A percentile compares a stretch with the other conserved stretches of the same genome.
Evolutionary conservation across 768 basidiomycete species (phyloP).

Genomic region (Antrodiella citrinella): DNA sequence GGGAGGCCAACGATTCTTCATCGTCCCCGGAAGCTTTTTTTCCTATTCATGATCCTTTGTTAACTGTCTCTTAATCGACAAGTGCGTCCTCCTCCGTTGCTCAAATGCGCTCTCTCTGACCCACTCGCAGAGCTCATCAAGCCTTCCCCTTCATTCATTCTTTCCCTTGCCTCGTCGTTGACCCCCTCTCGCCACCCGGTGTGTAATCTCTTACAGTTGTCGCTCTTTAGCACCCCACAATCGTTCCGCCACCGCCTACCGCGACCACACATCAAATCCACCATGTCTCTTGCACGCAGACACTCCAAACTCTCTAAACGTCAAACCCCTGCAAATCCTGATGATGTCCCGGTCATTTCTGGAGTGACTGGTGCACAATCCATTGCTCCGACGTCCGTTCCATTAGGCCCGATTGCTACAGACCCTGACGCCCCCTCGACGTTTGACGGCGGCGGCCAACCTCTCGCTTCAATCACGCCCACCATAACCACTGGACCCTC

Average conservation of each 20-base stretch:
- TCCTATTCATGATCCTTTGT: not conserved
- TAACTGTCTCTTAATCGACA: not conserved
- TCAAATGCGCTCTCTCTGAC: not conserved
- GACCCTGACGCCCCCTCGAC: not conserved
- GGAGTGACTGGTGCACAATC: not conserved
- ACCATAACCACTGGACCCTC: conserved; percentile 1
- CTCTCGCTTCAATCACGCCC: not conserved
- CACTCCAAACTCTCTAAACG: conserved; percentile 9
- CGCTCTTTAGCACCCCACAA: conserved; percentile 5
- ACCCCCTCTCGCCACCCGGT: not conserved
- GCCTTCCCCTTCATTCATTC: conserved; percentile 1
- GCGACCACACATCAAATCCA: not conserved
- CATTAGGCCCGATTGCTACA: conserved; percentile 3
- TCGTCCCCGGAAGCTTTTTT: not conserved
- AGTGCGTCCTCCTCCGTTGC: not conserved
- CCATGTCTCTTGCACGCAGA: conserved; percentile 6
- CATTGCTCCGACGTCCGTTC: not conserved
- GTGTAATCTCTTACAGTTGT: conserved; percentile 16
- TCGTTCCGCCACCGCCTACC: not conserved
- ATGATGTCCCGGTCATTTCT: not conserved
- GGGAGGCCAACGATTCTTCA: not conserved
- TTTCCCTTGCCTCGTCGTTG: not conserved
- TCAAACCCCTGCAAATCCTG: conserved; percentile 2
- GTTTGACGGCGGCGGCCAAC: not conserved
- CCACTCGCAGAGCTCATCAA: not conserved